phyloP scores from a whole-genome alignment of 1,284 basidiomycete species.

The Pseudozyma thailandica region DNA sequence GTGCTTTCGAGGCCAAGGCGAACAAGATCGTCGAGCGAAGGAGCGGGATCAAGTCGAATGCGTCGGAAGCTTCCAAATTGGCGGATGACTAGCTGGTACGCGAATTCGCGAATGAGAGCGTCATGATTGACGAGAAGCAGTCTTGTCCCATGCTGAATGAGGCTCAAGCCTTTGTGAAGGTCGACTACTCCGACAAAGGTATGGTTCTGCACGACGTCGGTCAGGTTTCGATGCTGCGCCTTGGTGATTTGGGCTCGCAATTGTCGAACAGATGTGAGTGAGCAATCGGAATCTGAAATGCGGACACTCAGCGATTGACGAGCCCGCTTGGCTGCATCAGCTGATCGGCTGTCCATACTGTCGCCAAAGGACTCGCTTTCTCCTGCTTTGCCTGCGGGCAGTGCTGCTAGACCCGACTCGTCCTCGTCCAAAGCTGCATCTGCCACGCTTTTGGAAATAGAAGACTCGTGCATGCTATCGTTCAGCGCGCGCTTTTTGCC shows the following conservation, averaged over 20 bases:
- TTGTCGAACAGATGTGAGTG: conserved; percentile 79
- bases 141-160: conserved; percentile 88
- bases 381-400: neutral
- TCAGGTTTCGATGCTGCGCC: conserved; percentile 79
- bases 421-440: conserved; percentile 7
- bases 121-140: conserved; percentile 88
- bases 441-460: conserved; percentile 4
- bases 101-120: conserved; percentile 78
- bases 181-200: conserved; percentile 95
- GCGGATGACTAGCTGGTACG: conserved; percentile 90
- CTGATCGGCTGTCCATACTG: neutral
- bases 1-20: conserved; percentile 83
- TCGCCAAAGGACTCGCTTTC: conserved; percentile 4
- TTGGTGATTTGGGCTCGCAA: conserved; percentile 76
- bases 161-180: conserved; percentile 76
- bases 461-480: neutral
- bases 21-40: conserved; percentile 78
- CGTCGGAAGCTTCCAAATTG: conserved; percentile 87
- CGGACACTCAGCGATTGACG: conserved; percentile 63
- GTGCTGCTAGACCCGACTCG: neutral
- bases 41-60: conserved; percentile 84
- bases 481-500: conserved; percentile 31
- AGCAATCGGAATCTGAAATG: conserved; percentile 82
- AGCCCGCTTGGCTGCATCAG: conserved; percentile 7
- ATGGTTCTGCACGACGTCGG: conserved; percentile 85